These are phyloP conservation scores for Brassica rapa DNA, from an alignment of 345 rosid genomes.

Conservation along the genomic window DNA sequence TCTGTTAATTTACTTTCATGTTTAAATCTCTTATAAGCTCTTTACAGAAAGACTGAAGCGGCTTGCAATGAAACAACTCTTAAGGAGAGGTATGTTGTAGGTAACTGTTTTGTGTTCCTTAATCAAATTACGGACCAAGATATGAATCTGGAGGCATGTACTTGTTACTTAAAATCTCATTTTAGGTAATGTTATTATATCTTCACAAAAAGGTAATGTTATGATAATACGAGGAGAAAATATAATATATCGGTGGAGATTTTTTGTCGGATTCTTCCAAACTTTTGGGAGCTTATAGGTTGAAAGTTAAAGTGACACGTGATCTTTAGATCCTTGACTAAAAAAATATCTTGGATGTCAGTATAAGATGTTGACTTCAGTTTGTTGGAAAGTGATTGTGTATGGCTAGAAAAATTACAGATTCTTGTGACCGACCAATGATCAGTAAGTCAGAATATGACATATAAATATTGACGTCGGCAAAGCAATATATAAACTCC, in stretches of 20 bases:
- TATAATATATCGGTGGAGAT: neutral
- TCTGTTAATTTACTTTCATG: slow-evolving; percentile 1
- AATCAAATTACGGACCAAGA: neutral
- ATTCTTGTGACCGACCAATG: neutral
- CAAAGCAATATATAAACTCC: neutral
- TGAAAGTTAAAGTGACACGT: slow-evolving; percentile 24
- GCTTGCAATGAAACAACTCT: slow-evolving; percentile 4
- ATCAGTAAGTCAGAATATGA: neutral
- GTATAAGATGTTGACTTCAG: slow-evolving; percentile 1
- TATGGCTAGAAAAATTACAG: neutral
- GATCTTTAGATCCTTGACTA: slow-evolving; percentile 1
- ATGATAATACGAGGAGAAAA: neutral
- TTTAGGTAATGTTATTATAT: neutral
- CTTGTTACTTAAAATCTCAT: neutral
- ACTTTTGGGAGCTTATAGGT: slow-evolving; percentile 11
- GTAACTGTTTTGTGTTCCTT: neutral
- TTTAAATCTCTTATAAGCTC: slow-evolving; percentile 10
- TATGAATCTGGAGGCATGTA: slow-evolving; percentile 1
- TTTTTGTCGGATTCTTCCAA: slow-evolving; percentile 27
- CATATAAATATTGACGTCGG: neutral
- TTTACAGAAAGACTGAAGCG: neutral
- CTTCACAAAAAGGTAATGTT: neutral
- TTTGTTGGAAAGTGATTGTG: neutral
- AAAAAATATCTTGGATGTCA: slow-evolving; percentile 5
- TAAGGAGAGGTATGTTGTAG: slow-evolving; percentile 7